Evolutionary conservation across 371 early-diverging fungal genomes (phyloP).

Genomic region (Mortierella sp.): DNA sequence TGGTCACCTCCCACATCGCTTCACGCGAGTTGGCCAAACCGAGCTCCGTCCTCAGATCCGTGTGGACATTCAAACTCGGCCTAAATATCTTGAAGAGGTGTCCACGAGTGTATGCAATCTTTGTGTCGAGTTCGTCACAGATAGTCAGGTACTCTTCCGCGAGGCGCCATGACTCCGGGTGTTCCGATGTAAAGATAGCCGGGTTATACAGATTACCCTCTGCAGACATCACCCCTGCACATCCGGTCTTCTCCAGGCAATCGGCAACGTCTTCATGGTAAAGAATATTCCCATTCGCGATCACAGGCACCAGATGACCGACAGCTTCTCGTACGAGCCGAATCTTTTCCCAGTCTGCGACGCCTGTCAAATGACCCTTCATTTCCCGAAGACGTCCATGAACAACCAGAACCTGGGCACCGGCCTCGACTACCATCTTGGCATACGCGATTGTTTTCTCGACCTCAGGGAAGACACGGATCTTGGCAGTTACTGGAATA

Average conservation of each 20-base stretch:
- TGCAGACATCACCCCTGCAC: constrained; percentile 97
- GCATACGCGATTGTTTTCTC: constrained; percentile 96
- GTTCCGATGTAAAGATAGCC: constrained; percentile 77
- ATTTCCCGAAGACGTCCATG: constrained; percentile 99
- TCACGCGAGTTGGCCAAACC: constrained; percentile 73
- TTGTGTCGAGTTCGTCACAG: constrained; percentile 71
- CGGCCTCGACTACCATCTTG: constrained; percentile 96
- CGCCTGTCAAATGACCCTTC: constrained; percentile 96
- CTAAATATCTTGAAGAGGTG: constrained; percentile 95
- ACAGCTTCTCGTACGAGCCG: constrained; percentile 85
- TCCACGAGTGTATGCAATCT: constrained; percentile 76
- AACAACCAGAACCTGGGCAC: constrained; percentile 94
- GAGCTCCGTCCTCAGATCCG: constrained; percentile 82
- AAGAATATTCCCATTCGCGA: constrained; percentile 98
- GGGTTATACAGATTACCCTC: constrained; percentile 96
- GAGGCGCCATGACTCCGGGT: constrained; percentile 78
- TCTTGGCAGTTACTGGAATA: constrained; percentile 98
- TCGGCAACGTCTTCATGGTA: constrained; percentile 89
- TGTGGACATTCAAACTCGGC: constrained; percentile 78
- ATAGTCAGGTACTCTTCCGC: constrained; percentile 92
- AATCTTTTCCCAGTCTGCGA: constrained; percentile 99
- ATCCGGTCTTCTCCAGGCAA: constrained; percentile 90
- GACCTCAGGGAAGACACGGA: constrained; percentile 92
- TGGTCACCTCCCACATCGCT: constrained; percentile 69
- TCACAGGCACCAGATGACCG: constrained; percentile 87